Base-by-base conservation (phyloP, 2,329 filamentous ascomycete species). In the Fusarium brachygibbosum region DNA sequence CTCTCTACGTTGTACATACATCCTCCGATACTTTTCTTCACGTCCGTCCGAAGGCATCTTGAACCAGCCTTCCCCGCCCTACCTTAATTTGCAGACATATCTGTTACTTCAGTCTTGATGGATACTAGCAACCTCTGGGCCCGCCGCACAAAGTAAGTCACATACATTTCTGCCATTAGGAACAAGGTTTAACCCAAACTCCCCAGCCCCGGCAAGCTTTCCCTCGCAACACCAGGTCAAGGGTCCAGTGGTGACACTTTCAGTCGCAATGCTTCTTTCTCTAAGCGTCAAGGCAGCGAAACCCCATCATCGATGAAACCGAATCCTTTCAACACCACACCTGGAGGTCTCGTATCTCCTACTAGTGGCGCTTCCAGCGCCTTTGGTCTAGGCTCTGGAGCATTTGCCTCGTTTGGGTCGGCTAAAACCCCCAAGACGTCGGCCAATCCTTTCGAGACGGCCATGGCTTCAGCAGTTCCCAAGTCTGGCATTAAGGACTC, bases 351-450 rank as follows among this genome's bases (percentile, higher is more conserved):
- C 58, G 76, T 75, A 38, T 80, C 79, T 35, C 79, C 79, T 23
- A 79, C 78, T 31, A 88, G 87, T 59, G 88, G 88, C 60, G 93
- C 93, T 57, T 94, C 93, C 19, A 94, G 91, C 75, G 94, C 95
- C 61, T 99, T 99, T 81, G 94, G 94, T 51, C 85, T 99, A 64
- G 96, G 96, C 40, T 97, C 93, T 19, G 96, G 96, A 73, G 96
- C 96, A 57, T 99, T 99, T 79, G 95, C 95, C 38, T 97, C 94
- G n/a, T 82, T 82, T 69, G 94, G 95, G 25, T 88, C 91, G 32
- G 87, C 88, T 34, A 97, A 97, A 83, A 94, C 94, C 3, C 93
- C 94, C 53, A 98, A 98, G 84, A 90, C 92, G 46, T 87, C 91
- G 11, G 92, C 91, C 51, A 91, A 92, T 69, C 89, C 91, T 16